Evolutionary conservation across 2,329 filamentous ascomycete genomes (phyloP), one percentile per base, ranked within the genome.

Genomic region (Apiospora sp.): DNA sequence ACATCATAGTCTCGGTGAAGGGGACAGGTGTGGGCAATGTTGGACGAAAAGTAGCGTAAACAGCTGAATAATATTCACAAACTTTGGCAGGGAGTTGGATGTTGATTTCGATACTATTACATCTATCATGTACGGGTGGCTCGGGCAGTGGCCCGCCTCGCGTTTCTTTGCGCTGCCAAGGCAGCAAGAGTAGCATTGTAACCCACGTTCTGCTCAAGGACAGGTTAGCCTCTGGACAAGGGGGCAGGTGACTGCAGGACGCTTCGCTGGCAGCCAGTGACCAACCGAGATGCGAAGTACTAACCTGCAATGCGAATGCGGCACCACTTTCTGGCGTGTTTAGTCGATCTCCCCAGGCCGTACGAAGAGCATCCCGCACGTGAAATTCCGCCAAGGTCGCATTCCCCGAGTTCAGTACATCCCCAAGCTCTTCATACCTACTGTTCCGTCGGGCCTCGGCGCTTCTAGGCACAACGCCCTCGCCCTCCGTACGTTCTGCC

Each of bases 11-110:
- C 77, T 97, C 94, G 76, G 93, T 99, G 61, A 97, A 98, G 79
- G 96, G 96, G 44, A 92, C 91, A 78, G 96, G 96, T 61, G 94
- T 99, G 73, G 96, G 96, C 43, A 99, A 98, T 81, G 93, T 98
- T 68, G 96, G 96, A 71, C 91, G 95, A 79, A 98, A 98, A 85
- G 93, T 98, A 79, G 89, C 88, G 78, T 90, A 83, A 82, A 30
- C 12, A 27, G 48, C 30, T 58, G 12, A 68, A 76, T 76, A 74
- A 78, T 75, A 76, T 76, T 76, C 75, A 75, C 76, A 77, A 75
- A 74, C 77, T 78, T 76, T 79, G 74, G 73, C 72, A 68, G 27
- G 41, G 41, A 68, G 24, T n/a, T 43, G 41, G 70, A 72, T n/a
- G 54, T n/a, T 46, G 43, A 30, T 30, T 37, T 46, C 14, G n/a